Conservation (phyloP, 2,329 filamentous ascomycete species). For the Stemphylium vesicarium region DNA sequence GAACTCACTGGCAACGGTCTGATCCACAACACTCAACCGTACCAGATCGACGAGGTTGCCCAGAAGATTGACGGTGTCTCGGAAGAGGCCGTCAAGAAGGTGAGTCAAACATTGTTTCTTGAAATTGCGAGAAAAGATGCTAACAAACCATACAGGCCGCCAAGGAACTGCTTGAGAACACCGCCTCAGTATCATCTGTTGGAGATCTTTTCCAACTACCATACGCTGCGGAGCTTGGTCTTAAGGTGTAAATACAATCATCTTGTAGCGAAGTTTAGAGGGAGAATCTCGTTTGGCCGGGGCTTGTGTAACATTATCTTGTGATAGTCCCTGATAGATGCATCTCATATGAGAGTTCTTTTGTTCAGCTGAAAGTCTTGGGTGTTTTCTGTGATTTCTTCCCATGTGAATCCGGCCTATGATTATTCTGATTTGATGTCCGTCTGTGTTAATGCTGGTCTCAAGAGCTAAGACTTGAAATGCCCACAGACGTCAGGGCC, state of each 20-base stretch:
- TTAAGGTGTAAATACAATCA: conserved; percentile 78
- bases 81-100: conserved; percentile 76
- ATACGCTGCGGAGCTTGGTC: conserved; percentile 90
- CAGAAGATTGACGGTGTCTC: conserved; percentile 82
- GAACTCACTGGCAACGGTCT: conserved; percentile 85
- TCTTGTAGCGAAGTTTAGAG: conserved; percentile 31
- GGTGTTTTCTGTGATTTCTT: too few species aligned
- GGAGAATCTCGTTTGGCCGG: conserved; percentile 41
- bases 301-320: conserved; percentile 51
- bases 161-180: conserved; percentile 84
- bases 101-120: conserved; percentile 61
- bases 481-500: too few species aligned
- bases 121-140: background rate
- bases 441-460: too few species aligned
- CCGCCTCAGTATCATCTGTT: conserved; percentile 86
- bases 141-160: conserved; percentile 68
- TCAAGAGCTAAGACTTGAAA: too few species aligned
- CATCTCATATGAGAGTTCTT: conserved; percentile 45
- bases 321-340: conserved; percentile 51
- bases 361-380: conserved; percentile 25
- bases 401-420: background rate
- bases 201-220: conserved; percentile 92
- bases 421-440: background rate
- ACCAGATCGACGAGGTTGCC: conserved; percentile 80
- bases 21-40: conserved; percentile 79